These are phyloP conservation scores for Aspergillus ellipticus DNA, from an alignment of 495 filamentous ascomycete species.

Conservation along the genomic window DNA sequence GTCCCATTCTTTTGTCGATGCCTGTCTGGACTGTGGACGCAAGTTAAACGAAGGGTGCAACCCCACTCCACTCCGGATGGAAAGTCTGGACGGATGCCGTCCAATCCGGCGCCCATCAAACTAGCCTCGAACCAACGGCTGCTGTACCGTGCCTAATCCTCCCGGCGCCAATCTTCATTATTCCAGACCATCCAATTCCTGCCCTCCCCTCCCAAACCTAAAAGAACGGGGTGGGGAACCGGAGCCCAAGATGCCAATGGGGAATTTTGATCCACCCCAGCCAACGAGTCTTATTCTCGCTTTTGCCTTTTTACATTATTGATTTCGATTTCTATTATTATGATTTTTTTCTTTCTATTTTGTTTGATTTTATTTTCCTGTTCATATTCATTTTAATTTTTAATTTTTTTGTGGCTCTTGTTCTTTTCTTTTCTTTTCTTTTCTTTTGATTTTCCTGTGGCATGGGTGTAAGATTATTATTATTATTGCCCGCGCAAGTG, in stretches of 20 bases:
- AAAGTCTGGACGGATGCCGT: slow-evolving; percentile 3
- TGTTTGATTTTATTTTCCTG: background rate
- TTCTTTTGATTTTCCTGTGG: background rate
- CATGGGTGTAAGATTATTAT: no score
- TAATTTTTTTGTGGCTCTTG: no score
- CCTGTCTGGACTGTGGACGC: no score
- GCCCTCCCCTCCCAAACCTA: slow-evolving; percentile 15
- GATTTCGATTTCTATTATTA: background rate
- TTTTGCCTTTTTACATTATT: background rate
- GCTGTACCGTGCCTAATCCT: slow-evolving; percentile 21
- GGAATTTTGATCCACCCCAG: slow-evolving; percentile 3
- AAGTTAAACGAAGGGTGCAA: background rate
- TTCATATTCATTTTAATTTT: no score
- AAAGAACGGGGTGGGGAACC: slow-evolving; percentile 6
- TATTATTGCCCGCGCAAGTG: background rate
- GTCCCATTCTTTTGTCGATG: no score
- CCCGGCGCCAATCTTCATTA: slow-evolving; percentile 25
- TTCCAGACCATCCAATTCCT: slow-evolving; percentile 17
- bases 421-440: no score
- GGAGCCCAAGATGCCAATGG: slow-evolving; percentile 11
- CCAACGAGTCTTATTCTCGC: background rate
- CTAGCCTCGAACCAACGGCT: slow-evolving; percentile 7
- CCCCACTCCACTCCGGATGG: no score
- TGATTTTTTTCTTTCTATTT: background rate
- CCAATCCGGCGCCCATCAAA: background rate